Evolutionary conservation across 352 stramenopile genomes (phyloP), one percentile per base, ranked within the genome.

Genomic region (Peronosclerospora sorghi): DNA sequence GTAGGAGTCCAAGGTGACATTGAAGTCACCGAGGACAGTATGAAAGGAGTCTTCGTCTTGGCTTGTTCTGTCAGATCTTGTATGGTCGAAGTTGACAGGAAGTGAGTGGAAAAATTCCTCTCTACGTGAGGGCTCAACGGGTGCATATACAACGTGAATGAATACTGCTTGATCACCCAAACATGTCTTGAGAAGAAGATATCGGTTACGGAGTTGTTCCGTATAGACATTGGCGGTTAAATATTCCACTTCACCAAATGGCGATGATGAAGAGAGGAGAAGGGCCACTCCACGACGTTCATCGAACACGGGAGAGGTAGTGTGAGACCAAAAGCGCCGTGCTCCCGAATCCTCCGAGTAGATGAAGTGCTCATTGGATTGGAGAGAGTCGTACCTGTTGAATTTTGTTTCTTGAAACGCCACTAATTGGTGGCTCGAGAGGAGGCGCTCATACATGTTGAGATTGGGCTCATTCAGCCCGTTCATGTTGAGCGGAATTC

Each of bases 361-460:
- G 23, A 51, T 41, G 14, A 39, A 45, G 38, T 48, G 37, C 7
- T 48, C 12, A 18, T 45, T 54, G 15, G 44, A 46, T 13, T 48
- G 37, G 5, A 56, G 13, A 13, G 49, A 48, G 42, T 51, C 44
- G 7, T 5, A 8, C 6, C 40, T 48, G n/a, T 23, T 37, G 32
- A 60, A 56, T 23, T 51, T 50, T 17, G 51, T 54, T 29, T 49
- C 44, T 35, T 59, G 44, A 15, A 54, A 35, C n/a, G 34, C 45
- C 7, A 55, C 21, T n/a, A 51, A 20, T n/a, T 51, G 29, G 20
- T 53, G 18, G 6, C 17, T 36, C 7, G 51, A 47, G 27, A 59
- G 45, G 34, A 51, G 51, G 27, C 35, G 39, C 32, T 50, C 19
- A 9, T 45, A 44, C 18, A 48, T 51, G n/a, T 2, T 20, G 2